phyloP scores from a whole-genome alignment of 352 stramenopile species.

The Globisporangium ultimum region DNA sequence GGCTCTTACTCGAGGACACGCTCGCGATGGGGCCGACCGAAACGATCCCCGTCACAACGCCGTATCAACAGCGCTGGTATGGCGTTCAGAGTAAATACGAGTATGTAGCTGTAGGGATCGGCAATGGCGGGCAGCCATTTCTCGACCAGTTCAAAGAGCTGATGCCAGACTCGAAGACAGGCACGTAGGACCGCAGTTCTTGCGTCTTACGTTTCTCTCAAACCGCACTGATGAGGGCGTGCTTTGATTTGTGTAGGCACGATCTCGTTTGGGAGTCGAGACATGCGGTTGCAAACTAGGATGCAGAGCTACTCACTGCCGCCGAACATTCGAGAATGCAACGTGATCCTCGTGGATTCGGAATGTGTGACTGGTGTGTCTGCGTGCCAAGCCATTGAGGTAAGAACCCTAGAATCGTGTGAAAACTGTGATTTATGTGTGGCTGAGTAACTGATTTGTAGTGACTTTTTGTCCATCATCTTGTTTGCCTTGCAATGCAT shows the following conservation, averaged over 20 bases:
- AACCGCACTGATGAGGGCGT: neutral
- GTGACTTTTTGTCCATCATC: neutral
- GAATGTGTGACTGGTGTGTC: constrained; percentile 13
- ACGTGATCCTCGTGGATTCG: constrained; percentile 11
- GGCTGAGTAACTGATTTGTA: neutral
- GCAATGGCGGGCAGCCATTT: constrained; percentile 13
- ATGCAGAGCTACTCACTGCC: constrained; percentile 9
- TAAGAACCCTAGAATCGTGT: neutral
- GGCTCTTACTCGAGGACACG: constrained; percentile 11
- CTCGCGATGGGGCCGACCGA: constrained; percentile 4
- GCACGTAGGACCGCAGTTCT: neutral
- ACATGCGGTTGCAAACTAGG: constrained; percentile 1
- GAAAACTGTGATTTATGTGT: too few relatives aligned
- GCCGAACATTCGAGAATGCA: neutral
- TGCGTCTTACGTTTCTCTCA: too few relatives aligned
- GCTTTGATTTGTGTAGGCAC: constrained; percentile 1
- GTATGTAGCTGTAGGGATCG: constrained; percentile 9
- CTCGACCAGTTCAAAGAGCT: constrained; percentile 3
- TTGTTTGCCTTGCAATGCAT: neutral
- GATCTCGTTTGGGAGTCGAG: constrained; percentile 12
- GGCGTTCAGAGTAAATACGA: neutral
- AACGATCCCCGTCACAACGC: constrained; percentile 2
- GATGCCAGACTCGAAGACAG: neutral
- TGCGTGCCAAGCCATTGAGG: constrained; percentile 10
- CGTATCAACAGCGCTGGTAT: constrained; percentile 1